phyloP scores from a whole-genome alignment of 208 protist genomes.

The Trypanosoma lewisi region DNA sequence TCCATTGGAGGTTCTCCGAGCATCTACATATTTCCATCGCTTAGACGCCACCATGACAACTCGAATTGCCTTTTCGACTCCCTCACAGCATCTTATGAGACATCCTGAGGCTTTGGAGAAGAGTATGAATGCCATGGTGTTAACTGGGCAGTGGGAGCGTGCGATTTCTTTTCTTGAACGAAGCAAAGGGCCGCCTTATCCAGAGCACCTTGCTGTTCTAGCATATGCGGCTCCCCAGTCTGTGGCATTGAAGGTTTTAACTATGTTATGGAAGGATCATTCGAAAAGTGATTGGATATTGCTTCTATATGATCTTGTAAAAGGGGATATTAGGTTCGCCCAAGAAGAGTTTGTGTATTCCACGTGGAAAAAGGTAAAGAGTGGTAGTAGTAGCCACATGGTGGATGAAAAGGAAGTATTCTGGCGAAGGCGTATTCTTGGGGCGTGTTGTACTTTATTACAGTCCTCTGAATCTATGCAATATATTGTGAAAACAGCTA shows the following conservation, averaged over 20 bases:
- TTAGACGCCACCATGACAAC: conserved; percentile 8
- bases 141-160: conserved; percentile 23
- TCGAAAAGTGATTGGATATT: conserved; percentile 16
- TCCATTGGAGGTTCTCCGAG: conserved; percentile 23
- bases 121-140: conserved; percentile 16
- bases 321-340: conserved; percentile 31
- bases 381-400: background rate
- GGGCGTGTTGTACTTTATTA: conserved; percentile 59
- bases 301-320: conserved; percentile 37
- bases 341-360: conserved; percentile 13
- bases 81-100: conserved; percentile 15
- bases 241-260: conserved; percentile 14
- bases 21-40: conserved; percentile 16
- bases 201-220: conserved; percentile 20
- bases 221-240: conserved; percentile 19
- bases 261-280: conserved; percentile 26
- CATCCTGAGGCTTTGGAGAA: conserved; percentile 16
- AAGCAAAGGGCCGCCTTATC: conserved; percentile 7
- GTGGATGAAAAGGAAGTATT: conserved; percentile 1
- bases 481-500: conserved; percentile 34
- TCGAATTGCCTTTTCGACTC: conserved; percentile 19
- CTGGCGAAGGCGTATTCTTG: conserved; percentile 37
- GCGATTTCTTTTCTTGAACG: conserved; percentile 16
- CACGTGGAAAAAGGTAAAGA: too few species aligned
- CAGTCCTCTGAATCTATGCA: conserved; percentile 38